Evolutionary conservation across 2,329 filamentous ascomycete species (phyloP).

Genomic region (Arachnomyces sp.): DNA sequence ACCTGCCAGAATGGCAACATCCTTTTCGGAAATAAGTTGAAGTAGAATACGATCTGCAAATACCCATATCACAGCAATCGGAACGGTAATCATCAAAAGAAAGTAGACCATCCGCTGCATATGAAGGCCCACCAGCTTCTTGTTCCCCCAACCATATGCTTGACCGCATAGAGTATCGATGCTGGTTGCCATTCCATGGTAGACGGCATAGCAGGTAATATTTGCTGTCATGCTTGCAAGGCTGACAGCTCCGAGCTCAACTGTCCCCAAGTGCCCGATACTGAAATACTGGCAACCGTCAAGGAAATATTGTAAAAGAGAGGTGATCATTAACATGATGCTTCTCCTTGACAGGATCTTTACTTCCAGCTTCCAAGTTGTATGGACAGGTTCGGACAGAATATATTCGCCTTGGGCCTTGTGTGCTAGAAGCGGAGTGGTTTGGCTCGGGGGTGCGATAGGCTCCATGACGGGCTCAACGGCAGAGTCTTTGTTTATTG

Average conservation of each 20-base stretch:
- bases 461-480: too few relatives aligned
- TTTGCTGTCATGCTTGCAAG: constrained; percentile 71
- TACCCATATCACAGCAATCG: constrained; percentile 65
- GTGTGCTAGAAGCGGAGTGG: constrained; percentile 27
- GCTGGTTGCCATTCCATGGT: constrained; percentile 79
- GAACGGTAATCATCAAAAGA: constrained; percentile 62
- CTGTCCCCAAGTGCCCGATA: constrained; percentile 65
- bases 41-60: constrained; percentile 59
- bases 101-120: constrained; percentile 76
- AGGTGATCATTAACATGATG: constrained; percentile 63
- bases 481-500: too few relatives aligned
- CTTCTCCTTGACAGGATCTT: constrained; percentile 71
- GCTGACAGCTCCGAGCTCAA: constrained; percentile 60
- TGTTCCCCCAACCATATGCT: constrained; percentile 86
- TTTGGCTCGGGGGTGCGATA: too few relatives aligned
- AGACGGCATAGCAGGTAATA: constrained; percentile 69
- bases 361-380: constrained; percentile 83
- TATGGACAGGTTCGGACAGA: constrained; percentile 69
- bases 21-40: constrained; percentile 61
- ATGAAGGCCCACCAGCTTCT: constrained; percentile 77
- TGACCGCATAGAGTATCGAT: constrained; percentile 90
- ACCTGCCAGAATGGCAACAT: constrained; percentile 64
- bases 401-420: constrained; percentile 83
- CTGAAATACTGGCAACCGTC: constrained; percentile 73
- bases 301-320: constrained; percentile 76